Evolutionary conservation across 345 rosid species (phyloP), one percentile per base, ranked within the genome.

Genomic region (Noccaea bulbosa): DNA sequence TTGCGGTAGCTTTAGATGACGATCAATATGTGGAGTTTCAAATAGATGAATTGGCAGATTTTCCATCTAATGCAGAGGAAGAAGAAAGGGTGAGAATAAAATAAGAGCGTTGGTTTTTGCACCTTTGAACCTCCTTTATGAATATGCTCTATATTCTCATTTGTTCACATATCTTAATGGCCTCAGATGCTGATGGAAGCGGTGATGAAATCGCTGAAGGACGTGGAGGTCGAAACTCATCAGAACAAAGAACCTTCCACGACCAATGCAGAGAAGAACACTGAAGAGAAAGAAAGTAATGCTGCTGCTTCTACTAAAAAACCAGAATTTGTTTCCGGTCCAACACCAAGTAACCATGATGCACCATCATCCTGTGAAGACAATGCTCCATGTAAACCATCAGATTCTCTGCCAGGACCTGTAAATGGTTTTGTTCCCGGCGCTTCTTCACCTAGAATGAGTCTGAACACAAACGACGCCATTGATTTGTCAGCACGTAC

Each of bases 141-240:
- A 66, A 7, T 9, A 35, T 52, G 22, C 43, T 58, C 56, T 27
- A 15, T 37, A 61, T 32, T 67, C 7, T 67, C 7, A 2, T 12
- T 20, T 59, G 46, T 57, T 44, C 40, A 74, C 43, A 62, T 58
- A 11, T 66, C 56, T 20, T 76, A 33, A 54, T 48, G 58, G 7
- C 63, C 62, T 64, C 87, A 88, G 98, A 93, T 93, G 98, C 70
- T 90, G 55, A 82, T 88, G 96, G 93, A 87, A 81, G 97, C 97
- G 3, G 80, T 88, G 65, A 81, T 87, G 54, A 80, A 82, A 74
- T 86, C 97, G 11, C 67, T 90, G 20, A 86, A 85, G 73, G 97
- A 88, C 66, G 9, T 86, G 65, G 85, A 87, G 74, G 46, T 73
- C 27, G 83, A 9, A 62, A 69, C 41, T 7, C 77, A 76, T 34